Base-by-base conservation (phyloP, 75 land plant genomes). In the Pinus taeda region DNA sequence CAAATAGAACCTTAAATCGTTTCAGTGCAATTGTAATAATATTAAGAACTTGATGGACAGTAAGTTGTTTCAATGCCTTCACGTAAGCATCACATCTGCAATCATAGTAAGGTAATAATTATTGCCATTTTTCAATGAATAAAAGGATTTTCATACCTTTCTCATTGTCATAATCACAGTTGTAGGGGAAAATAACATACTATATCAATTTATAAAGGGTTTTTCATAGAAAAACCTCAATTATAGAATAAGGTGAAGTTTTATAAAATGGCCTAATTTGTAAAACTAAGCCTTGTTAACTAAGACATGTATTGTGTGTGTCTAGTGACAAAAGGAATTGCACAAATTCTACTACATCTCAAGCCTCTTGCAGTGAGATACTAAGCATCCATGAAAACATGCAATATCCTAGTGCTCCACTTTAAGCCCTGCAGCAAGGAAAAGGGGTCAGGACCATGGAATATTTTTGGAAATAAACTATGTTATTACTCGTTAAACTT, bases 51-150 rank as follows among this genome's bases (percentile, higher is more conserved):
- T 82, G 85, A 79, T 83, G 85, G 57, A 96, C 75, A 33, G 91
- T 83, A 5, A 96, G 85, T n/a, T 88, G 90, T 83, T 96, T 96
- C 83, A 69, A 85, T 70, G 99, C 99, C 82, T 84, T 92, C 17
- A 96, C 99, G 84, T 96, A 96, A 24, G 85, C 91, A 88, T 93
- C 90, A 83, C 98, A 96, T 56, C 98, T 96, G 85, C 18, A 33
- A 17, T 14, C 12, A 49, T 20, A 71, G 49, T 3, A 42, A 42
- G 55, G 22, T 69, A 69, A 42, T 69, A 69, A 39, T n/a, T 13
- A 42, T 24, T 45, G n/a, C 36, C 11, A 9, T 9, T 20, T 65
- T 69, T 69, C 72, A 69, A 18, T 42, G 13, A 65, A 65, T 24
- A 65, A 65, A 64, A 33, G 36, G 39, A 65, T 33, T 65, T 36